Base-by-base conservation (phyloP, 78 protist genomes). In the Protostelium mycophagum region DNA sequence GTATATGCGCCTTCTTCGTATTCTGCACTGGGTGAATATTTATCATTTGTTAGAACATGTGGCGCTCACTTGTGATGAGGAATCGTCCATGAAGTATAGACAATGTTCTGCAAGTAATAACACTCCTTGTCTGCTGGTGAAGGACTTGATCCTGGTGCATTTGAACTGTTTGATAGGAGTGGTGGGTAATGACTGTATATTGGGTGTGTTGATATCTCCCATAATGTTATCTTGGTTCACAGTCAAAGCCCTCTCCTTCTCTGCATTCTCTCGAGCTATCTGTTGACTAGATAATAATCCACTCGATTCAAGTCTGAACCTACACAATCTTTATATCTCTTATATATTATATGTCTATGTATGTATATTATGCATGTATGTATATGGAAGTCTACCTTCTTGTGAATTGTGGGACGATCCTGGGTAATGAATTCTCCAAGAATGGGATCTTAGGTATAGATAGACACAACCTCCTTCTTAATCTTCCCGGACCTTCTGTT, bases 401-500 rank as follows among this genome's bases (percentile, higher is more conserved):
- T 5, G 5, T 51, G 73, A 51, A 25, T 16, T 51, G 73, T 16
- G 73, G 73, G 16, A 51, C 73, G 73, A 16, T 51, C 73, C 73
- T 51, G 31, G 73, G 73, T 51, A 51, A 5, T 25, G 73, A 51
- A 51, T 51, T 51, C 16, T 51, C 73, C 73, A 51, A 51, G 73
- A 51, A 51, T 25, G 73, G 73, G 5, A 51, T 51, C 73, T 51
- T 51, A 5, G 73, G 73, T 51, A 51, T 51, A 51, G 31, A 25
- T 5, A 51, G 31, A 51, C 73, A 51, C 38, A 92, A 38, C 31
- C 94, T 88, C 84, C 35, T 89, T 34, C 94, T 38, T 88, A 89
- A 88, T 38, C 94, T 85, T 83, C 87, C n/a, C 25, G 89, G 28
- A 37, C 94, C 94, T 85, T 92, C 94, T 31, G 94, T 92, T 37